phyloP scores from a whole-genome alignment of 2,329 filamentous ascomycete genomes.

The Ophiostoma quercus region DNA sequence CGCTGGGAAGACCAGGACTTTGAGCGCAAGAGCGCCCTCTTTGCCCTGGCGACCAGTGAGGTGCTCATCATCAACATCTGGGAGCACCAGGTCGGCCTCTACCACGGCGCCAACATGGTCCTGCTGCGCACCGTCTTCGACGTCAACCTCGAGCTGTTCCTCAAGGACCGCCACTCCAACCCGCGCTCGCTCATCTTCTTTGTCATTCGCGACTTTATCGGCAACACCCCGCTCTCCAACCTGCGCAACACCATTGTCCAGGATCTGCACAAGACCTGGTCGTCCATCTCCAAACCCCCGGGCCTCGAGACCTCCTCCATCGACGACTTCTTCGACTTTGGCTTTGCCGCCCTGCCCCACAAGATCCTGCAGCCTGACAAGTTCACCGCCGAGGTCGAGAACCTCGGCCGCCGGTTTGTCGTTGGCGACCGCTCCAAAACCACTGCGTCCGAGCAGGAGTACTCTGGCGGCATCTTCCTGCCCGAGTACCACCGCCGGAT shows the following conservation, averaged over 20 bases:
- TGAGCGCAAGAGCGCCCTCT: conserved; percentile 94
- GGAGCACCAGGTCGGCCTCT: conserved; percentile 97
- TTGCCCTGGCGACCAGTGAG: conserved; percentile 94
- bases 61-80: conserved; percentile 98
- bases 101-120: conserved; percentile 98
- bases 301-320: conserved; percentile 85
- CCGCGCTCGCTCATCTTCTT: conserved; percentile 94
- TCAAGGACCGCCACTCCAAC: conserved; percentile 90
- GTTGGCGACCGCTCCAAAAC: conserved; percentile 59
- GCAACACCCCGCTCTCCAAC: conserved; percentile 83
- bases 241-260: conserved; percentile 85
- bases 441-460: conserved; percentile 60
- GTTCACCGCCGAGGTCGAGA: conserved; percentile 74
- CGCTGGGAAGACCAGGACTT: conserved; percentile 98
- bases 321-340: conserved; percentile 98
- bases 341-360: conserved; percentile 90
- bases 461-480: conserved; percentile 76
- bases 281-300: conserved; percentile 81
- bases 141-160: conserved; percentile 93
- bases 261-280: conserved; percentile 89
- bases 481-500: conserved; percentile 94
- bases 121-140: conserved; percentile 98
- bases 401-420: conserved; percentile 74
- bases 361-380: conserved; percentile 94
- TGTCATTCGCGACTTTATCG: conserved; percentile 95